These are phyloP conservation scores for Fusarium robinianum DNA, from an alignment of 2,329 filamentous ascomycete species.

Conservation along the genomic window DNA sequence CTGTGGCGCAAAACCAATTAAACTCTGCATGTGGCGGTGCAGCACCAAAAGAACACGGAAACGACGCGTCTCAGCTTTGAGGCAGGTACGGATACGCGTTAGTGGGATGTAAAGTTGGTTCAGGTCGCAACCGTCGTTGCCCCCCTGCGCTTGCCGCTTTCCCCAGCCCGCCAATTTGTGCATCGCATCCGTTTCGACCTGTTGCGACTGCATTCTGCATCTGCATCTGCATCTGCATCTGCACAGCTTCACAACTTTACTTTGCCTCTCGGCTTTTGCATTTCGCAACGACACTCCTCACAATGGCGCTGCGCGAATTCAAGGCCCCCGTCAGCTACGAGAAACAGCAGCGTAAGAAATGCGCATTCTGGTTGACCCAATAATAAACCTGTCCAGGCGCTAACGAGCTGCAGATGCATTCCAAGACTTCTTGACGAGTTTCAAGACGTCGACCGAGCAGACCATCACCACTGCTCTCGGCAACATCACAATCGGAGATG, in stretches of 20 bases:
- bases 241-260: constrained; percentile 18
- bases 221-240: constrained; percentile 17
- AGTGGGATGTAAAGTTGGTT: too few relatives aligned
- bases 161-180: constrained; percentile 42
- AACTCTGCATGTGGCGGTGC: constrained; percentile 33
- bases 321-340: constrained; percentile 83
- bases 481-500: constrained; percentile 83
- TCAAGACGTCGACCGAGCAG: constrained; percentile 77
- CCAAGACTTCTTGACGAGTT: constrained; percentile 83
- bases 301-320: constrained; percentile 85
- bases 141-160: constrained; percentile 36
- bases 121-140: constrained; percentile 29
- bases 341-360: constrained; percentile 74
- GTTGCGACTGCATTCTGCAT: constrained; percentile 17
- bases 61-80: constrained; percentile 38
- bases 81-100: background rate
- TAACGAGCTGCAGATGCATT: constrained; percentile 67
- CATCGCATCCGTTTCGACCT: constrained; percentile 29
- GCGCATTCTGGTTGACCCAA: constrained; percentile 2
- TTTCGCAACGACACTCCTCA: constrained; percentile 35
- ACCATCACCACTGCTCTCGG: constrained; percentile 81
- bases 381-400: constrained; percentile 23
- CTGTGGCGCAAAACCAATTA: constrained; percentile 38
- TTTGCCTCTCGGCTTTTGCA: constrained; percentile 18
- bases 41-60: constrained; percentile 42